Evolutionary conservation across 306 rosid species (phyloP).

Genomic region (Neltuma alba): DNA sequence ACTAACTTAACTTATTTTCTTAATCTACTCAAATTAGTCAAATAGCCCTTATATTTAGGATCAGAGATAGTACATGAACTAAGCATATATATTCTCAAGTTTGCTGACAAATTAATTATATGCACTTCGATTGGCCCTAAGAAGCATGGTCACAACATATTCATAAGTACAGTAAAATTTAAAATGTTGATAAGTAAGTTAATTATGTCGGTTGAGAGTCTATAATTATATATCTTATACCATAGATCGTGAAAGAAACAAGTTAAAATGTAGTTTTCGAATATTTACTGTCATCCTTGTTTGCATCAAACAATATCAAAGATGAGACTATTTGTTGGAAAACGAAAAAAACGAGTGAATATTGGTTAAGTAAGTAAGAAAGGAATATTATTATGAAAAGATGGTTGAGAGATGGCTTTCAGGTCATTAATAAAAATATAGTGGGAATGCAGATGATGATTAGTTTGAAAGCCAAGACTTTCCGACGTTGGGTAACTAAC

Average conservation of each 20-base stretch:
- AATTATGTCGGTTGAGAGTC: not conserved
- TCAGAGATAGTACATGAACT: too few species aligned
- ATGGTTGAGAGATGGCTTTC: slow-evolving; percentile 76
- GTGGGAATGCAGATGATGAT: slow-evolving; percentile 34
- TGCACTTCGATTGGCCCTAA: not conserved
- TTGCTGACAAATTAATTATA: not conserved
- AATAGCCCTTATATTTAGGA: too few species aligned
- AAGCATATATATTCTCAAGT: not conserved
- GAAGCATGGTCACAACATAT: not conserved
- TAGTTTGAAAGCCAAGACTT: slow-evolving; percentile 50
- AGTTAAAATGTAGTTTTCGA: not conserved
- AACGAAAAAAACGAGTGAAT: not conserved
- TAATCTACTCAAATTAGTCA: too few species aligned
- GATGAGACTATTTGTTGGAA: not conserved
- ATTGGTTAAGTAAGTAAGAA: not conserved
- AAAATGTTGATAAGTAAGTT: not conserved
- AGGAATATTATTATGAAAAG: not conserved
- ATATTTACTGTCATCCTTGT: not conserved
- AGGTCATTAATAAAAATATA: slow-evolving; percentile 35
- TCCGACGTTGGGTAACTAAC: slow-evolving; percentile 47
- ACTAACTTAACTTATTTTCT: too few species aligned
- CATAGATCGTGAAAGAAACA: not conserved
- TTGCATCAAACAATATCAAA: not conserved
- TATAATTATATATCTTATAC: not conserved
- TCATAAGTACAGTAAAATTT: not conserved